Evolutionary conservation across 768 basidiomycete genomes (phyloP), one percentile per base, ranked within the genome.

Genomic region (Astraeus odoratus): DNA sequence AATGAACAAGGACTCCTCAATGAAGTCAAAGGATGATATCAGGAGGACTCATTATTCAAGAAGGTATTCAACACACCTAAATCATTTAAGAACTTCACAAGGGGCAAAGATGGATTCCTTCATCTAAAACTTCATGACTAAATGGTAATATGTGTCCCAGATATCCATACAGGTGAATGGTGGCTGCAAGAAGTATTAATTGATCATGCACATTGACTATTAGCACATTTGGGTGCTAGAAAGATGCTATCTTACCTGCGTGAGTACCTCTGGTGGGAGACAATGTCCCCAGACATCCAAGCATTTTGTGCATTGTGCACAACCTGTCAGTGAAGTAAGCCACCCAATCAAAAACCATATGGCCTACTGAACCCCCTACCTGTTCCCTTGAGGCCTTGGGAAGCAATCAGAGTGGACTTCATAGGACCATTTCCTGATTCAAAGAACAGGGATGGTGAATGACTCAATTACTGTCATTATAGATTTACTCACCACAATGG

Each of bases 381-480:
- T 0, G 52, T 69, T 0, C 65, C 63, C 0, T 55, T 43, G 0
- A 47, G 51, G 16, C 71, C 68, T 0, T 70, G 67, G 67, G 56
- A 60, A 3, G 60, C 65, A 0, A 67, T 72, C 0, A 65, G 60
- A 0, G 70, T 72, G 48, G 70, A 72, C 53, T 72, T 72, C 34
- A 51, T 72, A 0, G 69, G 60, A 0, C 63, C 61, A n/a, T 58
- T 72, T 16, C 69, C 65, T 29, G 44, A 43, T 19, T 51, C 27
- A 1, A 18, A 23, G 6, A 18, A 47, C 5, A 7, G 30, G 6
- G 39, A 47, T 16, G 24, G 46, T 19, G 22, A 55, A 0, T 63
- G 64, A 68, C 35, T 59, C 51, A 22, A 36, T 66, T 0, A 57
- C 50, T 25, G 60, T 66, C 2, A 47, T 67, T 13, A 49, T 60